Evolutionary conservation across 2,329 filamentous ascomycete genomes (phyloP), one percentile per base, ranked within the genome.

Genomic region (Diplodia intermedia): DNA sequence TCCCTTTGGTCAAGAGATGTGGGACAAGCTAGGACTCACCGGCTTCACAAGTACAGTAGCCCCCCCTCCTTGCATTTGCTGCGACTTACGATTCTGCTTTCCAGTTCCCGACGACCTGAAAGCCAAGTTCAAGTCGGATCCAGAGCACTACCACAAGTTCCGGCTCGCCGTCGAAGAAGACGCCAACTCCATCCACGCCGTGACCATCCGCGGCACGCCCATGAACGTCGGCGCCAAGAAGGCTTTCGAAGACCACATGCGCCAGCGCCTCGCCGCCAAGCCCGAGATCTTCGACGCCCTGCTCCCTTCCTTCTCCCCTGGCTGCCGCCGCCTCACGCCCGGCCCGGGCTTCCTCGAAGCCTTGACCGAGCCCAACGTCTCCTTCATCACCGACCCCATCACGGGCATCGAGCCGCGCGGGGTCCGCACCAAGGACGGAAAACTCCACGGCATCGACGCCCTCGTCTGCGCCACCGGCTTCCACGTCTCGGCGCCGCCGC

Each of bases 271-370:
- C 5, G 72, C 72, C 50, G 74, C 71, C 65, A 75, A 75, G 26
- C 80, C 80, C 0, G 75, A 82, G 12, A 79, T 82, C 63, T 79
- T 79, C 69, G 77, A 81, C 18, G 73, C 76, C 43, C 72, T 84
- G 2, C 74, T 81, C 18, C 82, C 82, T 0, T 73, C 72, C 4
- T 84, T 82, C 69, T 75, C 80, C 0, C 79, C 79, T 7, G 83
- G 83, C 1, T 86, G 84, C 67, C 77, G 83, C 11, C 77, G 84
- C 2, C 71, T 84, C 20, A 85, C 84, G 0, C 85, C 84, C 0
- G 84, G 84, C 0, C 81, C 82, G 29, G 83, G 84, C 0, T 86
- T 84, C 71, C 79, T 86, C 9, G 82, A 86, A 71, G 81, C 84
- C 2, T 73, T 84, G 7, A 74, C 76, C 4, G 63, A 81, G 23